Conservation (phyloP, 257 asterid species). For the Jacaranda copaia region DNA sequence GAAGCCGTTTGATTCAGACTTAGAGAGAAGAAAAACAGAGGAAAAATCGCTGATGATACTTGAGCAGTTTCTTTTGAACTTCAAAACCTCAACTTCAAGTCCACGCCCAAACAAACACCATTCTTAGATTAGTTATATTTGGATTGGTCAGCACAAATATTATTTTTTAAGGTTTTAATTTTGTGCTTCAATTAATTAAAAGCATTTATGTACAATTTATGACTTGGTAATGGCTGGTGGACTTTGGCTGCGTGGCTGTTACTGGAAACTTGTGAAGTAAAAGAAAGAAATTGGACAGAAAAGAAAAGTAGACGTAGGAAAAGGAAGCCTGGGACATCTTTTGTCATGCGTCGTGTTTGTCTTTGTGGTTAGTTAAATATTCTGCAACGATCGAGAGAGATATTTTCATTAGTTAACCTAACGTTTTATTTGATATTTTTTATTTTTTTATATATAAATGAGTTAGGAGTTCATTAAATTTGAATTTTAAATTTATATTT, state of each 20-base stretch:
- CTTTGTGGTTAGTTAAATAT: neutral
- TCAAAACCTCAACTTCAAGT: constrained; percentile 40
- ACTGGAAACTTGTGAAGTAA: neutral
- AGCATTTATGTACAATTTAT: neutral
- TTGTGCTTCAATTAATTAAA: neutral
- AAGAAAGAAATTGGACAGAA: constrained; percentile 16
- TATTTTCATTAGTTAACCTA: neutral
- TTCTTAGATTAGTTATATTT: constrained; percentile 23
- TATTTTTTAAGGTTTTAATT: neutral
- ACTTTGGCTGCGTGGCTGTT: neutral
- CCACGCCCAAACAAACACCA: constrained; percentile 29
- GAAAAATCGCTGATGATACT: neutral
- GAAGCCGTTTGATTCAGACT: constrained; percentile 22
- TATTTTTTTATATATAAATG: too few relatives aligned
- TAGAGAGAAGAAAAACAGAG: neutral
- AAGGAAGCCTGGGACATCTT: constrained; percentile 32
- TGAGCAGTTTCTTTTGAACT: constrained; percentile 7
- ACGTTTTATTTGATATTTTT: too few relatives aligned
- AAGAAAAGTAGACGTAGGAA: constrained; percentile 30
- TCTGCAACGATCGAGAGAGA: neutral
- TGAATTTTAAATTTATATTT: too few relatives aligned
- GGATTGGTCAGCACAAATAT: neutral
- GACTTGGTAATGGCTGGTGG: neutral
- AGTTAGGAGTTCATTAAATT: too few relatives aligned
- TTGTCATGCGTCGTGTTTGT: constrained; percentile 11